phyloP scores from a whole-genome alignment of 768 basidiomycete species.

The Terana coerulea region DNA sequence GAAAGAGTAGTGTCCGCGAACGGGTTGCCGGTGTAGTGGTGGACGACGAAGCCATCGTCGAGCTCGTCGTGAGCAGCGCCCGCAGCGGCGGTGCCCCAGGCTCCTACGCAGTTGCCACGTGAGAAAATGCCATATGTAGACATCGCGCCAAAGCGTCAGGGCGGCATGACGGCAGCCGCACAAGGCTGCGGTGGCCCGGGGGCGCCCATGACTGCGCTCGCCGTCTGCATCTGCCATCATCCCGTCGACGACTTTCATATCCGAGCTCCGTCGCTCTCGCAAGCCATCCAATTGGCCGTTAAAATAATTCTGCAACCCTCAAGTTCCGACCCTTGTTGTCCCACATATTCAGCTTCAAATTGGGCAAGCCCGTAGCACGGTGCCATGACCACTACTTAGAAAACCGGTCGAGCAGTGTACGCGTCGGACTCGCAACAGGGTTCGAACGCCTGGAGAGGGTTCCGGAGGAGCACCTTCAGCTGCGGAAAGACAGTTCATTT shows the following conservation, averaged over 20 bases:
- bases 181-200: background rate
- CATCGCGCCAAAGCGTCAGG: conserved; percentile 1
- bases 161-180: too few relatives aligned
- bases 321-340: too few relatives aligned
- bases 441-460: too few relatives aligned
- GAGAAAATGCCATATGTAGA: too few relatives aligned
- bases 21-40: conserved; percentile 56
- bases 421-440: too few relatives aligned
- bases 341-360: too few relatives aligned
- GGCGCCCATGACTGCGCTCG: background rate
- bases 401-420: too few relatives aligned
- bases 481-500: background rate
- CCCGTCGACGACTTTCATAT: background rate
- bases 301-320: background rate
- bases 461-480: too few relatives aligned
- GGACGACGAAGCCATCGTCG: conserved; percentile 23
- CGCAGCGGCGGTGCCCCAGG: conserved; percentile 3
- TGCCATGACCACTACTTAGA: too few relatives aligned
- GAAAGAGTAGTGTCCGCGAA: conserved; percentile 88
- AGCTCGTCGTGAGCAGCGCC: conserved; percentile 13
- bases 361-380: too few relatives aligned
- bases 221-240: background rate
- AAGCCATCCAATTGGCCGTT: background rate
- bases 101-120: conserved; percentile 4
- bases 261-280: conserved; percentile 8